Evolutionary conservation across 257 asterid genomes (phyloP), one percentile per base, ranked within the genome.

Genomic region (Verbena officinalis): DNA sequence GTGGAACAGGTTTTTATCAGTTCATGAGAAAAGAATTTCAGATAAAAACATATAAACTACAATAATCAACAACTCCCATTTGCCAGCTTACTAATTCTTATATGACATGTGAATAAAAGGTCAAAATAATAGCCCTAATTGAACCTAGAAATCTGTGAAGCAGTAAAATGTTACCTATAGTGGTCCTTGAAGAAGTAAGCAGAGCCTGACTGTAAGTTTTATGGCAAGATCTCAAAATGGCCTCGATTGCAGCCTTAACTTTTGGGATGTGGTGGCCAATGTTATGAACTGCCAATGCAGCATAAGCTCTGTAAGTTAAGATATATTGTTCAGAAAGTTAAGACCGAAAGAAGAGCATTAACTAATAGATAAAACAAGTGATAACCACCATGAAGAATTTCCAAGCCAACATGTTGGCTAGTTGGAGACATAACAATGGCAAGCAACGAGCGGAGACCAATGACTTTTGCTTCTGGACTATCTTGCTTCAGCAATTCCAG

Each of bases 361-460:
- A 48, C 36, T 50, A 44, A 51, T 30, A 45, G 4, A 60, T 64
- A 58, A 76, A 64, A 62, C n/a, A 71, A 67, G 61, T 71, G 54
- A 69, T 21, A 58, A 73, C 60, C 76, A 94, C 99, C 99, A 15
- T 94, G 99, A 58, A 90, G 92, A 80, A 94, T 94, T 81, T 90
- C 99, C 88, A 94, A 73, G 65, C 99, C 97, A 73, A 82, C 95
- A 64, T 90, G 96, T 74, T 84, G 87, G 69, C 99, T 90, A 62
- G 86, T 84, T 45, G 99, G 99, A 72, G 99, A 86, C 91, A 88
- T 81, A 68, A 90, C 99, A 79, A 94, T 94, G 76, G 95, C 99
- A 68, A 94, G 97, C 88, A 94, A 86, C 62, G 99, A 96, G 44
- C 99, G 95, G 38, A 94, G 96, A 63, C 99, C 99, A 65, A 94